phyloP scores from a whole-genome alignment of 257 asterid genomes.

The Echium plantagineum region DNA sequence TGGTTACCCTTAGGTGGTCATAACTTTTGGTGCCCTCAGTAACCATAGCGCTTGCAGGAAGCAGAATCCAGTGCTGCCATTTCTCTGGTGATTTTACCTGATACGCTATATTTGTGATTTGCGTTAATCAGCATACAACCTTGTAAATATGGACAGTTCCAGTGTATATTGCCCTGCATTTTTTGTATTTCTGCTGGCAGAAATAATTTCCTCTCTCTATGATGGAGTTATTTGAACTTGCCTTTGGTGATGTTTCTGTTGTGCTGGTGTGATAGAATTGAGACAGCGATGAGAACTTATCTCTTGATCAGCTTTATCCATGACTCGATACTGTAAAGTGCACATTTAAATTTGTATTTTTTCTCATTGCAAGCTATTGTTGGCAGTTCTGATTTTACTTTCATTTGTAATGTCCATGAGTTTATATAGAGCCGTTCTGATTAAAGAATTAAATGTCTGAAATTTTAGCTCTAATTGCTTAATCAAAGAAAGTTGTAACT shows the following conservation, averaged over 20 bases:
- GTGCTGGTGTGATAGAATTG: neutral
- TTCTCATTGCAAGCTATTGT: neutral
- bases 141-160: conserved; percentile 53
- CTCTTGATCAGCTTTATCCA: neutral
- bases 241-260: neutral
- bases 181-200: conserved; percentile 20
- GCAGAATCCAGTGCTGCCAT: conserved; percentile 33
- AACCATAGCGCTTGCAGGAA: conserved; percentile 16
- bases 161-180: conserved; percentile 36
- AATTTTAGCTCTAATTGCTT: neutral
- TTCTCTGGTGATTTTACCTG: conserved; percentile 36
- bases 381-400: neutral
- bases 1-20: conserved; percentile 23
- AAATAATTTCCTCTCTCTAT: conserved; percentile 1
- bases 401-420: neutral
- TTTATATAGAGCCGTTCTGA: too few species aligned
- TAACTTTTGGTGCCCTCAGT: conserved; percentile 27
- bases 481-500: neutral
- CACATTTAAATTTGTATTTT: neutral
- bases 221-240: conserved; percentile 2
- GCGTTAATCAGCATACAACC: conserved; percentile 25
- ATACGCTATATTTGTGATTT: conserved; percentile 41
- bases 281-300: neutral
- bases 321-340: neutral
- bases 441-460: neutral